A percentile compares a stretch with the other conserved stretches of the same genome.
These are phyloP conservation scores for Podaxis sp. DNA, from an alignment of 768 basidiomycete species.

Conservation along the genomic window DNA sequence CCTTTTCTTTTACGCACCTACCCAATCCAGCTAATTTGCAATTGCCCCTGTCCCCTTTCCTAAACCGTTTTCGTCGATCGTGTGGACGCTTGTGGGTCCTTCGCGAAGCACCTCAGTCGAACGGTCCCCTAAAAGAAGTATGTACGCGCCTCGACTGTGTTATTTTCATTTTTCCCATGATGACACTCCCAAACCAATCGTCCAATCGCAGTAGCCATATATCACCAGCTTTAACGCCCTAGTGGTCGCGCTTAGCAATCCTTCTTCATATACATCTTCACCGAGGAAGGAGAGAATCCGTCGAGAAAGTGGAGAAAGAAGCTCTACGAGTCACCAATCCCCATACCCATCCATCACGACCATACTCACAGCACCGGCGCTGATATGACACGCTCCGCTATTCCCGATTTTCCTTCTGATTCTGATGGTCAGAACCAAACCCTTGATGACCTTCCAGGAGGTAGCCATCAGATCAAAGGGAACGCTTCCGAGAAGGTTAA, in stretches of 20 bases:
- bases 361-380: background rate
- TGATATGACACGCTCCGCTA: background rate
- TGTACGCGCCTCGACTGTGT: background rate
- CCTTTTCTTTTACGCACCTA: background rate
- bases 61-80: background rate
- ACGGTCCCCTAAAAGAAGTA: background rate
- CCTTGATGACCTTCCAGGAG: background rate
- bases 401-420: background rate
- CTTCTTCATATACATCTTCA: background rate
- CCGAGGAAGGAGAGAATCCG: background rate
- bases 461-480: conserved; percentile 34
- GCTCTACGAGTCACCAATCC: background rate
- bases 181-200: background rate
- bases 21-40: background rate
- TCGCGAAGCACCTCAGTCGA: background rate
- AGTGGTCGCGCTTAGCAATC: background rate
- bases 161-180: background rate
- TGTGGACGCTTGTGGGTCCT: background rate
- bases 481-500: conserved; percentile 41
- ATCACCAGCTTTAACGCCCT: background rate
- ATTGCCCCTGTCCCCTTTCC: background rate
- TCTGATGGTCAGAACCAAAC: background rate
- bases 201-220: background rate
- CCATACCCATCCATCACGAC: background rate
- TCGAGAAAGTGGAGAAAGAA: background rate